Evolutionary conservation across 225 moss, liverwort and hornwort genomes (phyloP).

Genomic region (Lunularia cruciata): DNA sequence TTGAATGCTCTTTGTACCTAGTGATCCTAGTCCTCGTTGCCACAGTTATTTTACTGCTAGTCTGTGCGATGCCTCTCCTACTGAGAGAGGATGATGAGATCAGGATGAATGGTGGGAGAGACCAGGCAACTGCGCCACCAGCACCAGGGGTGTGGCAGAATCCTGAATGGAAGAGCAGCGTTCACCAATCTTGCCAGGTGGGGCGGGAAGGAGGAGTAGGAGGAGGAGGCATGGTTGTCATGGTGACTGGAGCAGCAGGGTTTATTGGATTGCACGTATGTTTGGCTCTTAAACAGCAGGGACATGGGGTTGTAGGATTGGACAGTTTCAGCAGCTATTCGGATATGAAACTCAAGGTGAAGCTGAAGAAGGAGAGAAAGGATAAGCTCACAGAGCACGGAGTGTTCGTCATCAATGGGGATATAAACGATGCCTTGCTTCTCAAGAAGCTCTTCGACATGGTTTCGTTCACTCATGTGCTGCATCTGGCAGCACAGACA

Average conservation of each 20-base stretch:
- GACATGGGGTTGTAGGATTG: constrained; percentile 46
- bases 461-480: constrained; percentile 42
- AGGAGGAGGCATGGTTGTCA: constrained; percentile 31
- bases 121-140: constrained; percentile 22
- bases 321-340: constrained; percentile 32
- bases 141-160: constrained; percentile 37
- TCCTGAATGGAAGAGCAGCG: constrained; percentile 41
- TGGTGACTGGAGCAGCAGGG: constrained; percentile 45
- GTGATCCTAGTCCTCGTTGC: constrained; percentile 32
- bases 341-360: constrained; percentile 29
- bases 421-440: constrained; percentile 40
- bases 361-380: constrained; percentile 37
- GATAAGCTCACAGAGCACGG: constrained; percentile 21
- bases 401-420: constrained; percentile 42
- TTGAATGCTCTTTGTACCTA: constrained; percentile 37
- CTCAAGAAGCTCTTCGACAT: constrained; percentile 40
- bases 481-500: constrained; percentile 47
- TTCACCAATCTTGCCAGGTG: constrained; percentile 38
- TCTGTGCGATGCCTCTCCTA: constrained; percentile 36
- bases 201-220: constrained; percentile 14
- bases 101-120: constrained; percentile 1
- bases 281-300: constrained; percentile 33
- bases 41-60: constrained; percentile 27
- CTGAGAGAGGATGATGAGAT: constrained; percentile 20
- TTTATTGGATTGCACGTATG: constrained; percentile 41